phyloP scores from a whole-genome alignment of 2,329 filamentous ascomycete species.

The Claviceps lovelessii region DNA sequence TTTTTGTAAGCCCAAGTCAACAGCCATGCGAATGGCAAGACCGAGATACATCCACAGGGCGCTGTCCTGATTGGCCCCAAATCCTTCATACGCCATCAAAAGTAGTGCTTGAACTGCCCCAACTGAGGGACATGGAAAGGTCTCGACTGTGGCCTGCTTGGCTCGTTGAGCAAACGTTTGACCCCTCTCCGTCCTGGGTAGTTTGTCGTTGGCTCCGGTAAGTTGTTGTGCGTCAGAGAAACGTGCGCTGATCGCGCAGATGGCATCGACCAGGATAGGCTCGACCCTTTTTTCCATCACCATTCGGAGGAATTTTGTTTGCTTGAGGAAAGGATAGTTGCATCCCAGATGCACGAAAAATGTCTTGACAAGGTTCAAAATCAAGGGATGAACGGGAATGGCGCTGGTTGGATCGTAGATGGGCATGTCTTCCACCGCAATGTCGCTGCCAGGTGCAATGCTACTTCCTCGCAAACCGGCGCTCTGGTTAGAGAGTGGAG shows the following conservation, averaged over 20 bases:
- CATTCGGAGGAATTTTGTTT: conserved; percentile 57
- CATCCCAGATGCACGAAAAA: conserved; percentile 76
- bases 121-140: conserved; percentile 68
- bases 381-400: conserved; percentile 57
- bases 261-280: conserved; percentile 71
- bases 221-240: conserved; percentile 51
- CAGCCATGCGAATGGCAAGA: conserved; percentile 69
- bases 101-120: conserved; percentile 73
- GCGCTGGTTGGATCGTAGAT: conserved; percentile 63
- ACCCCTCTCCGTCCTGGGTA: conserved; percentile 53
- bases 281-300: conserved; percentile 70
- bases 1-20: conserved; percentile 70
- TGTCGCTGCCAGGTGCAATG: conserved; percentile 28
- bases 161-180: conserved; percentile 68
- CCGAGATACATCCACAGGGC: conserved; percentile 90
- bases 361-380: conserved; percentile 60
- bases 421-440: conserved; percentile 42
- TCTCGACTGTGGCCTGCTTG: conserved; percentile 69
- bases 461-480: conserved; percentile 22
- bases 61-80: conserved; percentile 77
- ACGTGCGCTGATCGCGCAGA: conserved; percentile 67
- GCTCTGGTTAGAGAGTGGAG: conserved; percentile 29
- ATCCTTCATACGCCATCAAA: conserved; percentile 76
- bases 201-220: conserved; percentile 33
- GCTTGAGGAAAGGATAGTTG: conserved; percentile 70